Evolutionary conservation across 768 basidiomycete genomes (phyloP).

Genomic region (Strobilomyces dryophilus): DNA sequence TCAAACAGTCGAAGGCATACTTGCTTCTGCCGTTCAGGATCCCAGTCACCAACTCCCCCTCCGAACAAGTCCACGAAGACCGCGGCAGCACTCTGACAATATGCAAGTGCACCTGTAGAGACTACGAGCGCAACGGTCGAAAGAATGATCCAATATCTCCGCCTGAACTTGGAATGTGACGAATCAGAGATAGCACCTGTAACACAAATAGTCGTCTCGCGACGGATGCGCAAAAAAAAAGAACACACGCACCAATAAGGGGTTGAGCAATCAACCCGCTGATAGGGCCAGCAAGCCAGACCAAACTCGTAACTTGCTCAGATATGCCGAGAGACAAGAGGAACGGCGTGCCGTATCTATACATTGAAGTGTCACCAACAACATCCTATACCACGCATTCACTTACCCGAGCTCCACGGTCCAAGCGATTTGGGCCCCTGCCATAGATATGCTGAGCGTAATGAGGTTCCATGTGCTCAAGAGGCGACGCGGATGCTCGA

Average conservation of each 20-base stretch:
- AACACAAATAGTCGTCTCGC: slow-evolving; percentile 3
- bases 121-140: slow-evolving; percentile 78
- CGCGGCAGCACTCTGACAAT: slow-evolving; percentile 67
- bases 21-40: slow-evolving; percentile 61
- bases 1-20: slow-evolving; percentile 36
- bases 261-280: slow-evolving; percentile 95
- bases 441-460: slow-evolving; percentile 87
- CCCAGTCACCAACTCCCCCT: slow-evolving; percentile 82
- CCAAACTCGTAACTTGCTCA: slow-evolving; percentile 87
- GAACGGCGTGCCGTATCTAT: slow-evolving; percentile 94
- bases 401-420: slow-evolving; percentile 89
- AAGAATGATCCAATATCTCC: slow-evolving; percentile 90
- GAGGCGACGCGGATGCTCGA: slow-evolving; percentile 26
- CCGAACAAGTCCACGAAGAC: slow-evolving; percentile 75
- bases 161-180: slow-evolving; percentile 83
- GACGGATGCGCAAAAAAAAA: background rate
- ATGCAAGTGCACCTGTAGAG: slow-evolving; percentile 78
- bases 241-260: slow-evolving; percentile 69
- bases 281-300: slow-evolving; percentile 95
- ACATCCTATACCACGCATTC: slow-evolving; percentile 3
- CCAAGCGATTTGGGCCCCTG: slow-evolving; percentile 93
- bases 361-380: slow-evolving; percentile 3
- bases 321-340: slow-evolving; percentile 75
- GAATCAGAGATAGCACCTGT: slow-evolving; percentile 94
- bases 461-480: slow-evolving; percentile 65